Percentiles rank a stretch among this genome's conserved stretches.
phyloP scores from a whole-genome alignment of 805 yeast genomes.

The Yamadazyma laniorum region DNA sequence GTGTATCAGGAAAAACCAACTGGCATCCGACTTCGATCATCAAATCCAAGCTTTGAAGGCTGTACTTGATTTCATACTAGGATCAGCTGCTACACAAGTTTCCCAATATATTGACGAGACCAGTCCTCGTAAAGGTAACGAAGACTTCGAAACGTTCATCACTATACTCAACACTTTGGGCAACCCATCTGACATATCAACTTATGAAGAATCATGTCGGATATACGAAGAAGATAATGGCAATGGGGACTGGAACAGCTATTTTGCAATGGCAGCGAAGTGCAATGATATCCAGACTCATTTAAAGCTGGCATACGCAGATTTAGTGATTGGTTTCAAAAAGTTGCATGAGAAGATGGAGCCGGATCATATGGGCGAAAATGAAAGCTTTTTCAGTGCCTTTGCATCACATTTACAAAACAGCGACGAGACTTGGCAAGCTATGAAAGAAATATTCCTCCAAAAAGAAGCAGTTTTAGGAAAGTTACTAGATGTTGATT shows the following conservation, averaged over 20 bases:
- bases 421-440: neutral
- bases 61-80: neutral
- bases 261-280: neutral
- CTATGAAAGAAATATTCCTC: neutral
- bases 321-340: slow-evolving; percentile 32
- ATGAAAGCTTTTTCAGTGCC: neutral
- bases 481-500: neutral
- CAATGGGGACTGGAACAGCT: neutral
- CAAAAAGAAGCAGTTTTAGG: slow-evolving; percentile 2
- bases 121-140: neutral
- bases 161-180: neutral
- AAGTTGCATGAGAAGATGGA: slow-evolving; percentile 23
- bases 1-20: neutral
- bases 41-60: neutral
- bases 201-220: neutral
- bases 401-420: neutral
- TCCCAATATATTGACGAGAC: neutral
- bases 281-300: slow-evolving; percentile 7
- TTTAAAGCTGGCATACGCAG: slow-evolving; percentile 22
- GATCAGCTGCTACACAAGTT: neutral
- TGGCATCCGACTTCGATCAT: neutral
- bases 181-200: neutral
- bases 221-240: neutral
- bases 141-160: neutral
- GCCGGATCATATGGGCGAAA: neutral